Conservation (phyloP, 1,139 yeast genomes). For the Yarrowia galli region DNA sequence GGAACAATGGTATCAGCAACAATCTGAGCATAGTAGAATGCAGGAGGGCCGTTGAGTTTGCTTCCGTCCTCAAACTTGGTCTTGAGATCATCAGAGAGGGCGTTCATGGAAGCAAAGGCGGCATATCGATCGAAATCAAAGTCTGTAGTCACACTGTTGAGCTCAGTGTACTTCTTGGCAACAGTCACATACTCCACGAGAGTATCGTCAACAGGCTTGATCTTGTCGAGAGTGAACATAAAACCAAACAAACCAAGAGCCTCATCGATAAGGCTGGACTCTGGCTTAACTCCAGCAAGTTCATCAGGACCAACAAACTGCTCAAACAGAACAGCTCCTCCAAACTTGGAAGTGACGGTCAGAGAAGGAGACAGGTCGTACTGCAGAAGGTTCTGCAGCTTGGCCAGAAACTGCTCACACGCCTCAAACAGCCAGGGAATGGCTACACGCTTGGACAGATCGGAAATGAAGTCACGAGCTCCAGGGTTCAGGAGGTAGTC, state of each 20-base stretch:
- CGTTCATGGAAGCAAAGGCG: constrained; percentile 13
- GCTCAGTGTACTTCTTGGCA: constrained; percentile 31
- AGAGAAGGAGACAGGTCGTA: constrained; percentile 34
- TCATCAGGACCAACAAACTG: constrained; percentile 35
- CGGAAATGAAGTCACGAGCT: constrained; percentile 20
- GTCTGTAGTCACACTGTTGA: constrained; percentile 22
- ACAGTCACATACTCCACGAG: constrained; percentile 26
- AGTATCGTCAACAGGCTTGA: constrained; percentile 29
- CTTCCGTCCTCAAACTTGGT: constrained; percentile 3
- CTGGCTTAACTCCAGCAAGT: constrained; percentile 31
- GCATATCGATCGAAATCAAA: constrained; percentile 35
- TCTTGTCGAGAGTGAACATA: constrained; percentile 27
- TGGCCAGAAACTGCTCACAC: constrained; percentile 10
- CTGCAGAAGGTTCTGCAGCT: constrained; percentile 6
- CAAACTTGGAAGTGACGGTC: constrained; percentile 26
- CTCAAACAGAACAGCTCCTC: constrained; percentile 35
- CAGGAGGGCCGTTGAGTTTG: constrained; percentile 10
- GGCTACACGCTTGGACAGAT: constrained; percentile 14
- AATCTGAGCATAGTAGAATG: constrained; percentile 27
- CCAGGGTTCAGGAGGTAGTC: constrained; percentile 25
- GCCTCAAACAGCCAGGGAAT: constrained; percentile 31
- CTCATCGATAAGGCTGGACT: constrained; percentile 12
- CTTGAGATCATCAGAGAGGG: constrained; percentile 5
- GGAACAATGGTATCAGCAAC: constrained; percentile 10
- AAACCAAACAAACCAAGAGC: constrained; percentile 32